A percentile compares a stretch with the other conserved stretches of the same genome.
These are phyloP conservation scores for Cutaneotrichosporon sp. DNA, from an alignment of 1,284 basidiomycete genomes.

Conservation along the genomic window DNA sequence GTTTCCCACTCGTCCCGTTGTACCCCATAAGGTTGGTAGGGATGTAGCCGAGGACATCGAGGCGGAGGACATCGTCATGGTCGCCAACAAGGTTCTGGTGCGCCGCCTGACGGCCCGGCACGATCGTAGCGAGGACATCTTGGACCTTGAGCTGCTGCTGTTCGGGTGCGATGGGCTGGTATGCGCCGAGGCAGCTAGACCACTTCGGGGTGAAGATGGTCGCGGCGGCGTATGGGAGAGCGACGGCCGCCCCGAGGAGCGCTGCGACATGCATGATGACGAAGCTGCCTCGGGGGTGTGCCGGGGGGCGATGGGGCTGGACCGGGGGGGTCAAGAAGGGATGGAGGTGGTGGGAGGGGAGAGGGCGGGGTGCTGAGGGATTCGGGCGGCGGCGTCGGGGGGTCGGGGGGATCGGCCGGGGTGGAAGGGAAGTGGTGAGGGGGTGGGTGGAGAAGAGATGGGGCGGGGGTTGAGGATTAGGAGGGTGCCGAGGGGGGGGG, in stretches of 20 bases:
- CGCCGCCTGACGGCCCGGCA: conserved; percentile 54
- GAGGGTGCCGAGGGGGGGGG: not conserved
- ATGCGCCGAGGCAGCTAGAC: conserved; percentile 32
- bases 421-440: too few relatives aligned
- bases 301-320: not conserved
- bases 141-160: conserved; percentile 57
- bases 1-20: conserved; percentile 62
- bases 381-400: not conserved
- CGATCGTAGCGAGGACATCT: conserved; percentile 71
- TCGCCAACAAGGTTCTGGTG: conserved; percentile 38
- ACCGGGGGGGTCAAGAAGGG: not conserved
- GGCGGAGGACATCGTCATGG: conserved; percentile 44
- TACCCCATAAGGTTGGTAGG: conserved; percentile 62
- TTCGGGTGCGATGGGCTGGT: conserved; percentile 26
- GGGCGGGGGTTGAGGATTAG: too few relatives aligned
- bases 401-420: not conserved
- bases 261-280: conserved; percentile 12
- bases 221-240: conserved; percentile 17
- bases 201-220: conserved; percentile 34
- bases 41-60: conserved; percentile 47
- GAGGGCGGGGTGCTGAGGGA: not conserved
- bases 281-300: conserved; percentile 9
- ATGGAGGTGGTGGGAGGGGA: not conserved
- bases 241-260: conserved; percentile 13
- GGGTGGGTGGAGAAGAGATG: too few relatives aligned